phyloP scores from a whole-genome alignment of 2,329 filamentous ascomycete species.

The Colletotrichum sp. region DNA sequence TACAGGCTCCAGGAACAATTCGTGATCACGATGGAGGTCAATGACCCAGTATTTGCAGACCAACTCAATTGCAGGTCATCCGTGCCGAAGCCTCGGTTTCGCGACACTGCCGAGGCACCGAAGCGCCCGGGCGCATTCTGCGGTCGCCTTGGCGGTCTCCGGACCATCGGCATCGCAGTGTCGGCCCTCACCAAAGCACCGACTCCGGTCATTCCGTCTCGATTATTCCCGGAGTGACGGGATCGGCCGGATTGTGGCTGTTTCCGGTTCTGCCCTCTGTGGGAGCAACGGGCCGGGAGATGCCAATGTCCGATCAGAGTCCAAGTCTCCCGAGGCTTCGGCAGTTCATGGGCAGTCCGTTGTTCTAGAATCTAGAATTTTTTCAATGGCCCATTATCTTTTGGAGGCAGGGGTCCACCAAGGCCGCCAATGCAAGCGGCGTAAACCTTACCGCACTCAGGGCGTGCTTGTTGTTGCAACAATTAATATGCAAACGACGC shows the following conservation, averaged over 20 bases:
- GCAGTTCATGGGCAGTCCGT: background rate
- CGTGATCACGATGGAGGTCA: background rate
- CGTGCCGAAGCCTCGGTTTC: background rate
- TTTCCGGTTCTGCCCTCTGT: background rate
- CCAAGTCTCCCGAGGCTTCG: background rate
- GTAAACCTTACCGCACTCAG: background rate
- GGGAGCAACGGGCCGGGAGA: background rate
- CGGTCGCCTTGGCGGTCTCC: background rate
- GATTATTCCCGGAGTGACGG: background rate
- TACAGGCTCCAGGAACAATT: rapidly evolving
- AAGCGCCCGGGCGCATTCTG: background rate
- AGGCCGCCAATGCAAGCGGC: constrained; percentile 6
- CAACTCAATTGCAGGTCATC: rapidly evolving
- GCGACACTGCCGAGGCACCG: background rate
- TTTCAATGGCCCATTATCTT: background rate
- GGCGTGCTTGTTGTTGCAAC: background rate
- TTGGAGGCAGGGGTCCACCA: background rate
- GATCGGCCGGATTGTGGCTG: background rate
- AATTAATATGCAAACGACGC: background rate
- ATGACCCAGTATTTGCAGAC: rapidly evolving
- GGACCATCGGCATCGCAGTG: background rate
- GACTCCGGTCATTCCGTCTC: background rate
- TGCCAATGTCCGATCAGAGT: background rate
- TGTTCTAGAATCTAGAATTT: background rate
- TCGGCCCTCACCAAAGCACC: background rate